These are phyloP conservation scores for Apiospora hydei DNA, from an alignment of 2,329 filamentous ascomycete species.

Conservation along the genomic window DNA sequence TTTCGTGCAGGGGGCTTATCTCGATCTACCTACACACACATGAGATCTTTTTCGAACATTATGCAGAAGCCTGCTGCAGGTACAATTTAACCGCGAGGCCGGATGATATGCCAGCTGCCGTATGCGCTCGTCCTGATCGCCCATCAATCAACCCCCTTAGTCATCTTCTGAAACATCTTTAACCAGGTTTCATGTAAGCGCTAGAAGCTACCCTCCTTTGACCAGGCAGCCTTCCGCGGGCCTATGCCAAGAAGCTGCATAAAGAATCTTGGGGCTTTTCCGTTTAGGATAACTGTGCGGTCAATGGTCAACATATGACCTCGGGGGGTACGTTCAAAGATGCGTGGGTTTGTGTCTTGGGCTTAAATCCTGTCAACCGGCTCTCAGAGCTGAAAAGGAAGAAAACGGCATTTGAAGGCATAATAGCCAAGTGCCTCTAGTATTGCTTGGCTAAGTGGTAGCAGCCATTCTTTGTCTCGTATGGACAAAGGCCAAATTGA, in stretches of 20 bases:
- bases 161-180: conserved; percentile 5
- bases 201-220: background rate
- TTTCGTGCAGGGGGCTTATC: background rate
- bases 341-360: background rate
- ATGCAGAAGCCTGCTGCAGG: background rate
- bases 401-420: background rate
- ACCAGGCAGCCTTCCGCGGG: background rate
- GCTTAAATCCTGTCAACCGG: background rate
- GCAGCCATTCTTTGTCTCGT: too few relatives aligned
- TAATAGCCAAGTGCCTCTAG: background rate
- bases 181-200: background rate
- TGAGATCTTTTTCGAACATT: background rate
- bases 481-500: too few relatives aligned
- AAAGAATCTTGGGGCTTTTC: background rate
- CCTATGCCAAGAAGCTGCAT: background rate
- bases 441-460: too few relatives aligned
- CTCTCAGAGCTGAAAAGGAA: background rate
- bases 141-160: background rate
- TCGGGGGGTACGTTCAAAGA: background rate
- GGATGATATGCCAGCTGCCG: background rate
- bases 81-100: background rate
- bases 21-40: background rate
- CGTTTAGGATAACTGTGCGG: background rate
- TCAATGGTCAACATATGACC: background rate
- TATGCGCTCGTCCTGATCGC: background rate